A percentile compares a stretch with the other conserved stretches of the same genome.
These are phyloP conservation scores for Candida frijolesensis DNA, from an alignment of 1,139 yeast genomes.

Conservation along the genomic window DNA sequence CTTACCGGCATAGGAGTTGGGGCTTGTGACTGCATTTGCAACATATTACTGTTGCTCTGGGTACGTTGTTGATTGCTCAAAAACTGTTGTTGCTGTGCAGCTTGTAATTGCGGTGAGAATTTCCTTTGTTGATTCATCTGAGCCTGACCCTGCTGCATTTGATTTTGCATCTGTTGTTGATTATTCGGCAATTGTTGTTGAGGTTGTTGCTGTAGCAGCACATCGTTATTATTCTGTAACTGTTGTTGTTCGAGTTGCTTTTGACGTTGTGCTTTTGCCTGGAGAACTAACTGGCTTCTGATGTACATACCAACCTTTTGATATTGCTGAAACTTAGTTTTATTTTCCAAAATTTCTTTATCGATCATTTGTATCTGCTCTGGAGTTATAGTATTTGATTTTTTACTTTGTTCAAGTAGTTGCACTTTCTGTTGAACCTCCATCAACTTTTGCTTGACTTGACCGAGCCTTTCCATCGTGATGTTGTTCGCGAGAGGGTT, in stretches of 20 bases:
- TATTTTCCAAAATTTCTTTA: constrained; percentile 39
- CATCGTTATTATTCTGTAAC: constrained; percentile 1
- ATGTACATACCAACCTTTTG: constrained; percentile 44
- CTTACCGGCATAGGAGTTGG: constrained; percentile 13
- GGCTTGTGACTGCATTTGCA: constrained; percentile 13
- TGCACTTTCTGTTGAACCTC: constrained; percentile 49
- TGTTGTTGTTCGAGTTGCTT: constrained; percentile 13
- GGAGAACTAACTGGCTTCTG: constrained; percentile 42
- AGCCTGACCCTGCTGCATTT: constrained; percentile 11
- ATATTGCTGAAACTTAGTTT: constrained; percentile 39
- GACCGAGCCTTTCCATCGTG: constrained; percentile 44
- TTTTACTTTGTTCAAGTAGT: constrained; percentile 31
- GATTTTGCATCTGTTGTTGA: constrained; percentile 8
- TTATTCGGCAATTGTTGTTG: constrained; percentile 9
- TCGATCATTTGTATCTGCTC: constrained; percentile 38
- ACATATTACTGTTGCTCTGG: constrained; percentile 9
- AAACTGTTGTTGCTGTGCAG: constrained; percentile 9
- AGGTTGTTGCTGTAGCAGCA: constrained; percentile 9
- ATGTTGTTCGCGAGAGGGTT: constrained; percentile 24
- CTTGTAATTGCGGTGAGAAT: constrained; percentile 10
- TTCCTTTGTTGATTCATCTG: constrained; percentile 9
- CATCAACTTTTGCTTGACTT: constrained; percentile 38
- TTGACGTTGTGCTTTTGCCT: constrained; percentile 25
- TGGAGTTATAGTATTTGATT: constrained; percentile 22
- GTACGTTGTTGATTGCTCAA: constrained; percentile 10